Percentiles rank a stretch among this genome's conserved stretches.
Conservation (phyloP, 306 rosid species). For the Rosa lucieae region DNA sequence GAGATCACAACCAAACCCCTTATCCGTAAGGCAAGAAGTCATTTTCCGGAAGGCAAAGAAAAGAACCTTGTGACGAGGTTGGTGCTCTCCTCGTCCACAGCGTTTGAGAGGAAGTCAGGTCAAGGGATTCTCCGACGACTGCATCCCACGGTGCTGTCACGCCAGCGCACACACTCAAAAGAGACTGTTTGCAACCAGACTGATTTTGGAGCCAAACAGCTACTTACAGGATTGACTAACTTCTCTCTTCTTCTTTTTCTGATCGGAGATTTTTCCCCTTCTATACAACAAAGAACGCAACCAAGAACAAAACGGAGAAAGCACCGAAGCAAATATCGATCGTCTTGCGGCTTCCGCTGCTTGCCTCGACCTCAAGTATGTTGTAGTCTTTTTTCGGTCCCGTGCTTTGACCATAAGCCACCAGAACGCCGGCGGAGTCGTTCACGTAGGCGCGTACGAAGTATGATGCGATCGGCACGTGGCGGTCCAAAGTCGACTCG, state of each 20-base stretch:
- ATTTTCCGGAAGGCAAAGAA: no score
- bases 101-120: no score
- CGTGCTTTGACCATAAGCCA: slow-evolving; percentile 68
- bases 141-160: no score
- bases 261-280: slow-evolving; percentile 18
- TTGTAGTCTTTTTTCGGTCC: slow-evolving; percentile 36
- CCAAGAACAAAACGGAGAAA: slow-evolving; percentile 64
- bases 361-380: slow-evolving; percentile 50
- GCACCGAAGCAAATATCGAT: slow-evolving; percentile 73
- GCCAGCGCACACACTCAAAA: no score
- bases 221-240: neutral
- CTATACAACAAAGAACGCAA: slow-evolving; percentile 51
- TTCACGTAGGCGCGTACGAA: slow-evolving; percentile 78
- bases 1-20: no score
- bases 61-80: no score
- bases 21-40: no score
- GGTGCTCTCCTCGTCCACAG: no score
- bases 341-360: slow-evolving; percentile 69
- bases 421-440: slow-evolving; percentile 45
- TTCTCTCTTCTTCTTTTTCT: neutral
- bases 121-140: no score
- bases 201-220: no score
- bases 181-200: no score
- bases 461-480: slow-evolving; percentile 60
- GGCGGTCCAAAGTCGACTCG: slow-evolving; percentile 46